These are phyloP conservation scores for Lagenidium giganteum DNA, from an alignment of 352 stramenopile species.

Conservation along the genomic window DNA sequence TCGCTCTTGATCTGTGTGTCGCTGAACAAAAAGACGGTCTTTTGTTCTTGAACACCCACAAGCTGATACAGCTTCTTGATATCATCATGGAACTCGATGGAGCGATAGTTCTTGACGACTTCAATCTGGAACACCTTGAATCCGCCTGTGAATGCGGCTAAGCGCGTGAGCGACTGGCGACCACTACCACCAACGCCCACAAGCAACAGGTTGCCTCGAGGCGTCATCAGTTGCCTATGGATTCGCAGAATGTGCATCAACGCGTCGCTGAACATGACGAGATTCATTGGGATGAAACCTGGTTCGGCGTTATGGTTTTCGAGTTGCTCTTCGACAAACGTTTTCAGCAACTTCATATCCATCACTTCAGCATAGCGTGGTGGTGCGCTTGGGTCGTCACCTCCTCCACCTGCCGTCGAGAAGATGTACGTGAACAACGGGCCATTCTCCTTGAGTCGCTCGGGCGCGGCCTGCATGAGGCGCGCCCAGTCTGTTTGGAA, in stretches of 20 bases:
- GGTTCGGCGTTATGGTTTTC: slow-evolving; percentile 86
- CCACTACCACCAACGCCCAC: slow-evolving; percentile 87
- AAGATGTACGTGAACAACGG: slow-evolving; percentile 68
- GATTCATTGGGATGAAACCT: slow-evolving; percentile 77
- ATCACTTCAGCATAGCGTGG: slow-evolving; percentile 60
- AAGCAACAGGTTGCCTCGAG: slow-evolving; percentile 83
- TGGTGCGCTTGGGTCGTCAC: slow-evolving; percentile 12
- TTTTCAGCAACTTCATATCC: slow-evolving; percentile 76
- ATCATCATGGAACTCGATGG: slow-evolving; percentile 86
- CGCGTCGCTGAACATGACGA: slow-evolving; percentile 87
- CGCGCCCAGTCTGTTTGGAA: slow-evolving; percentile 66
- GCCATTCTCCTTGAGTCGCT: slow-evolving; percentile 60
- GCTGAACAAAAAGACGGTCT: slow-evolving; percentile 87
- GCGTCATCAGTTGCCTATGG: slow-evolving; percentile 78
- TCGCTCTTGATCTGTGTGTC: slow-evolving; percentile 92
- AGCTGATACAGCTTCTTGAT: slow-evolving; percentile 80
- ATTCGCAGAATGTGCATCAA: slow-evolving; percentile 86
- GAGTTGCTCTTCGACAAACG: slow-evolving; percentile 80
- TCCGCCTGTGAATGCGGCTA: slow-evolving; percentile 81
- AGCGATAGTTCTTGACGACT: slow-evolving; percentile 89
- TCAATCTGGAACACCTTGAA: slow-evolving; percentile 89
- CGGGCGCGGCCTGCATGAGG: slow-evolving; percentile 30
- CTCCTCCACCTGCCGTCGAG: slow-evolving; percentile 21
- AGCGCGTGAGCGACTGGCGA: slow-evolving; percentile 76
- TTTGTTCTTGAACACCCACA: slow-evolving; percentile 64